These are phyloP conservation scores for Fabrea salina DNA, from an alignment of 169 alveolate genomes.

Conservation along the genomic window DNA sequence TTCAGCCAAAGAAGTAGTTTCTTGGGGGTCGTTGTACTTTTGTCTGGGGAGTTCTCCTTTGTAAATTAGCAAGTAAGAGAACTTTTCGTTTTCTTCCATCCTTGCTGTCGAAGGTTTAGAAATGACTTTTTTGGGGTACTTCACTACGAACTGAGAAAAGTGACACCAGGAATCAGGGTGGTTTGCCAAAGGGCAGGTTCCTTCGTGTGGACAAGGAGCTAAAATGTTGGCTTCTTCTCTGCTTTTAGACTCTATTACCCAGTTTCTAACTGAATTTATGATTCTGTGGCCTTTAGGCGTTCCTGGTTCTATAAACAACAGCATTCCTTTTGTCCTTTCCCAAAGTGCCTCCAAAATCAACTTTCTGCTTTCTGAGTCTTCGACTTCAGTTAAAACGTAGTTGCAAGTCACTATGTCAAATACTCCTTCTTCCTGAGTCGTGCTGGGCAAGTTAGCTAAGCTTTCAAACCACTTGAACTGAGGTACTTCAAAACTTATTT, in stretches of 20 bases:
- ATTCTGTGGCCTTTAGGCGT: constrained; percentile 60
- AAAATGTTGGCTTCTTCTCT: constrained; percentile 52
- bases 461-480: constrained; percentile 55
- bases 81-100: constrained; percentile 51
- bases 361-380: constrained; percentile 34
- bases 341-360: constrained; percentile 57
- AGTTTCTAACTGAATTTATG: constrained; percentile 38
- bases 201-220: constrained; percentile 73
- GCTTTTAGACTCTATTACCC: background rate
- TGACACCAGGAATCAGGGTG: constrained; percentile 57
- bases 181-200: constrained; percentile 57
- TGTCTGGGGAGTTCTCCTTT: constrained; percentile 47
- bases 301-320: constrained; percentile 61
- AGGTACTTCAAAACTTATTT: constrained; percentile 34
- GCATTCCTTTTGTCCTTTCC: constrained; percentile 42
- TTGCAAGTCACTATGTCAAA: constrained; percentile 55
- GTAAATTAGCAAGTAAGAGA: constrained; percentile 40
- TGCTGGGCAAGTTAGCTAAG: constrained; percentile 52
- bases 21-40: background rate
- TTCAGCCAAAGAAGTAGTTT: constrained; percentile 33
- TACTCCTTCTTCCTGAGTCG: constrained; percentile 48
- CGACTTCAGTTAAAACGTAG: constrained; percentile 51
- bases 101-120: constrained; percentile 41
- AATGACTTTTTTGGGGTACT: constrained; percentile 38
- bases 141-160: constrained; percentile 41